Evolutionary conservation across 2,329 filamentous ascomycete species (phyloP).

Genomic region (Exophiala mesophila): DNA sequence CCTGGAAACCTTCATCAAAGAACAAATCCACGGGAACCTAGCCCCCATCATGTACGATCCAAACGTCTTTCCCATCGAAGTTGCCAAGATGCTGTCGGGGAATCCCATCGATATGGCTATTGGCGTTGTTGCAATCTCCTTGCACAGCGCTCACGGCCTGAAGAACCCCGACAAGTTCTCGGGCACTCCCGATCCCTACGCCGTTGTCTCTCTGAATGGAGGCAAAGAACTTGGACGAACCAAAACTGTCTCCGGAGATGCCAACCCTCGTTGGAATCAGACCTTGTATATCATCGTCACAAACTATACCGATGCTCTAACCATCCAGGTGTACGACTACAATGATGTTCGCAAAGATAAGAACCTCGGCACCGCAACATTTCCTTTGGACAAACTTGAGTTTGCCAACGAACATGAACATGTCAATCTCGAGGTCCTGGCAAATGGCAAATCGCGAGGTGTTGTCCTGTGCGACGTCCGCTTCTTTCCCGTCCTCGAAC

Average conservation of each 20-base stretch:
- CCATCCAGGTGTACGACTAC: slow-evolving; percentile 81
- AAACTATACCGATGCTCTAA: slow-evolving; percentile 80
- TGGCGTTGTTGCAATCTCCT: slow-evolving; percentile 83
- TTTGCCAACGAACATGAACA: slow-evolving; percentile 75
- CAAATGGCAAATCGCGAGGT: slow-evolving; percentile 79
- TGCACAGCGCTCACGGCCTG: slow-evolving; percentile 85
- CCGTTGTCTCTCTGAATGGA: slow-evolving; percentile 76
- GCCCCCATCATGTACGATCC: slow-evolving; percentile 97
- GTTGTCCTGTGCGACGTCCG: slow-evolving; percentile 74
- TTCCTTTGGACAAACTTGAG: slow-evolving; percentile 77
- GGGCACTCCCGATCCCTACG: slow-evolving; percentile 87
- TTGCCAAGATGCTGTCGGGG: slow-evolving; percentile 95
- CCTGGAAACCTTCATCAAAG: slow-evolving; percentile 86
- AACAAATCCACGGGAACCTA: slow-evolving; percentile 91
- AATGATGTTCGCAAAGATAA: slow-evolving; percentile 97
- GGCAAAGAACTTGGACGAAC: slow-evolving; percentile 78
- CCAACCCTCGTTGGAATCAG: slow-evolving; percentile 91
- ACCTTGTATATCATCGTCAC: slow-evolving; percentile 94
- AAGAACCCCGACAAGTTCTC: slow-evolving; percentile 95
- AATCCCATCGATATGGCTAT: slow-evolving; percentile 93
- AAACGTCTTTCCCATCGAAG: slow-evolving; percentile 96
- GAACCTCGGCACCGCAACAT: slow-evolving; percentile 81
- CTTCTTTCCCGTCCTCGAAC: slow-evolving; percentile 89
- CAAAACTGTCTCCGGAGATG: slow-evolving; percentile 77
- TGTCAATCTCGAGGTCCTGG: slow-evolving; percentile 74